These are phyloP conservation scores for Citrus sinensis DNA, from an alignment of 345 rosid species.

Conservation along the genomic window DNA sequence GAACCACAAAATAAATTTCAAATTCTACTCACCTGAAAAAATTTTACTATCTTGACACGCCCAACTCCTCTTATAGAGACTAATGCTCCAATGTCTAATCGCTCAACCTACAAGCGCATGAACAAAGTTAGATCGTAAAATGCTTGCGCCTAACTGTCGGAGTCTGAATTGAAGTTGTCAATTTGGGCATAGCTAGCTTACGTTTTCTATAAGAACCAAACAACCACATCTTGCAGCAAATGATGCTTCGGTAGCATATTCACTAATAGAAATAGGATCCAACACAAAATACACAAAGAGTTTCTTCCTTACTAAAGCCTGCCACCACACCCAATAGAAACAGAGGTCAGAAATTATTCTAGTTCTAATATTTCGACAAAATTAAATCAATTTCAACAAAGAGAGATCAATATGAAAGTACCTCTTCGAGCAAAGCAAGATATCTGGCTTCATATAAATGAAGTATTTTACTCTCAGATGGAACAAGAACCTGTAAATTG, in stretches of 20 bases:
- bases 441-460: conserved; percentile 80
- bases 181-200: conserved; percentile 33
- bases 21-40: conserved; percentile 42
- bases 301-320: conserved; percentile 54
- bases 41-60: conserved; percentile 53
- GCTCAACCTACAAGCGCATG: conserved; percentile 50
- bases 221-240: conserved; percentile 83
- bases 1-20: background rate
- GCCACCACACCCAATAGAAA: conserved; percentile 19
- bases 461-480: conserved; percentile 68
- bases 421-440: conserved; percentile 75
- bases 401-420: conserved; percentile 13
- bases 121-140: conserved; percentile 6
- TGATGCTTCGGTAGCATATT: conserved; percentile 57
- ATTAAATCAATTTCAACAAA: too few relatives aligned
- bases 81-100: conserved; percentile 69
- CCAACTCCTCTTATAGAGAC: conserved; percentile 68
- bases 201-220: conserved; percentile 66
- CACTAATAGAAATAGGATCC: conserved; percentile 61
- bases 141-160: background rate
- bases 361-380: background rate
- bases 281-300: conserved; percentile 77
- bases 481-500: conserved; percentile 58
- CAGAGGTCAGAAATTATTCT: background rate
- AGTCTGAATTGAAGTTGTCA: background rate